These are phyloP conservation scores for Isatis tinctoria DNA, from an alignment of 345 rosid genomes.

Conservation along the genomic window DNA sequence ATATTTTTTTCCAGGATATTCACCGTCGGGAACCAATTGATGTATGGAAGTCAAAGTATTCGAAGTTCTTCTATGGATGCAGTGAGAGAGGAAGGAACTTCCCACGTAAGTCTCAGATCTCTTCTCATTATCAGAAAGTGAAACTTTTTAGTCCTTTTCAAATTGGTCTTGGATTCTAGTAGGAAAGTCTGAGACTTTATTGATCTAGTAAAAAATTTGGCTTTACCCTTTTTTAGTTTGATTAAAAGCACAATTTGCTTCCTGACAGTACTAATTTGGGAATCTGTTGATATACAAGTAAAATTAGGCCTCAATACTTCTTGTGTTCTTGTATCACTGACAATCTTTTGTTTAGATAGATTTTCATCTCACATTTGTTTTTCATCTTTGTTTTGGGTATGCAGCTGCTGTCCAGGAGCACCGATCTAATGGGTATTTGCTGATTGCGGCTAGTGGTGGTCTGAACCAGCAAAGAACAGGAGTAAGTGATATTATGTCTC, in stretches of 20 bases:
- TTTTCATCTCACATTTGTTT: background rate
- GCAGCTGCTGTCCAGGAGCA: conserved; percentile 65
- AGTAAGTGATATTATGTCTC: conserved; percentile 49
- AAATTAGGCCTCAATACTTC: background rate
- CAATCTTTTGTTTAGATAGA: background rate
- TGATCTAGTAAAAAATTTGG: conserved; percentile 1
- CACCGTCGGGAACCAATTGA: conserved; percentile 55
- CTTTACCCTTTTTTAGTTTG: background rate
- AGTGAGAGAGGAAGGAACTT: conserved; percentile 68
- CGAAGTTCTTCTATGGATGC: conserved; percentile 72
- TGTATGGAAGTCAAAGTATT: conserved; percentile 80
- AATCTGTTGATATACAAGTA: background rate
- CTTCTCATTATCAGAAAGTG: background rate
- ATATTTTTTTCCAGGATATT: conserved; percentile 43
- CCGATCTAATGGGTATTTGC: conserved; percentile 88
- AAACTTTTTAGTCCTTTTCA: background rate
- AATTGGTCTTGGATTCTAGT: background rate
- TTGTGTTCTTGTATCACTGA: background rate
- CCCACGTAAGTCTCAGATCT: conserved; percentile 50
- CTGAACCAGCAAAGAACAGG: conserved; percentile 98
- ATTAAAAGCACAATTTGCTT: conserved; percentile 5
- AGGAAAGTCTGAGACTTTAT: conserved; percentile 19
- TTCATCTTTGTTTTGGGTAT: conserved; percentile 19
- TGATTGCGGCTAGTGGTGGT: conserved; percentile 97
- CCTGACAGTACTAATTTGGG: background rate